phyloP scores from a whole-genome alignment of 2,329 filamentous ascomycete genomes.

The Byssochlamys sp. region DNA sequence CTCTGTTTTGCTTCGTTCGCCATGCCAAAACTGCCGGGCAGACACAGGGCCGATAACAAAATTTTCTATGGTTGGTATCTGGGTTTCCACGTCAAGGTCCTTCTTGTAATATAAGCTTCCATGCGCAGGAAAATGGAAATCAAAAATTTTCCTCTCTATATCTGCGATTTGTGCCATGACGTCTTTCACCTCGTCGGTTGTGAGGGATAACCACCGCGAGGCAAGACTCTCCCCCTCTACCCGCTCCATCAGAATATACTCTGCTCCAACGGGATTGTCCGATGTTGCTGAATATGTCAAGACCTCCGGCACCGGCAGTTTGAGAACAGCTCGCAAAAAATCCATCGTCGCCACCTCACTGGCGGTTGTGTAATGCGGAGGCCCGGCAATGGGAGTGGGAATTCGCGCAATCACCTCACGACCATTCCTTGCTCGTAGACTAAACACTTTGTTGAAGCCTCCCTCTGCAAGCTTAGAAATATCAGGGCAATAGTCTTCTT shows the following conservation, averaged over 20 bases:
- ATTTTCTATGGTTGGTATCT: slow-evolving; percentile 11
- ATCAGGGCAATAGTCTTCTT: too few species aligned
- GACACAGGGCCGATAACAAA: slow-evolving; percentile 20
- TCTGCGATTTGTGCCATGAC: slow-evolving; percentile 18
- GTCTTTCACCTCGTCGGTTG: slow-evolving; percentile 15
- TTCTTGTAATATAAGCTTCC: slow-evolving; percentile 18
- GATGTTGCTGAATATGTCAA: slow-evolving; percentile 25
- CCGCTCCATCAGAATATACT: slow-evolving; percentile 38
- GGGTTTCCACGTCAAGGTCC: slow-evolving; percentile 10
- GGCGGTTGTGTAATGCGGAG: slow-evolving; percentile 16
- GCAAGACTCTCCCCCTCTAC: slow-evolving; percentile 23
- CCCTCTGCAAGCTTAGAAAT: too few species aligned
- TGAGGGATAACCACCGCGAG: slow-evolving; percentile 17
- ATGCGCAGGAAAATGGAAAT: slow-evolving; percentile 18
- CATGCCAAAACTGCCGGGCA: slow-evolving; percentile 21
- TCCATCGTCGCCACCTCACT: slow-evolving; percentile 19
- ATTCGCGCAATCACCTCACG: slow-evolving; percentile 3
- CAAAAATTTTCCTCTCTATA: slow-evolving; percentile 18
- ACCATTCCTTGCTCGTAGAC: too few species aligned
- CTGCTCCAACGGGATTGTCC: slow-evolving; percentile 30
- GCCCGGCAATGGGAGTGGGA: slow-evolving; percentile 19
- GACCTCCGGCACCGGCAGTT: slow-evolving; percentile 29
- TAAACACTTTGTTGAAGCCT: too few species aligned
- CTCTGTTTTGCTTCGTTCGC: slow-evolving; percentile 13
- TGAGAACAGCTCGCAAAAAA: slow-evolving; percentile 18